These are phyloP conservation scores for Alternaria gansuensis DNA, from an alignment of 2,329 filamentous ascomycete genomes.

Conservation along the genomic window DNA sequence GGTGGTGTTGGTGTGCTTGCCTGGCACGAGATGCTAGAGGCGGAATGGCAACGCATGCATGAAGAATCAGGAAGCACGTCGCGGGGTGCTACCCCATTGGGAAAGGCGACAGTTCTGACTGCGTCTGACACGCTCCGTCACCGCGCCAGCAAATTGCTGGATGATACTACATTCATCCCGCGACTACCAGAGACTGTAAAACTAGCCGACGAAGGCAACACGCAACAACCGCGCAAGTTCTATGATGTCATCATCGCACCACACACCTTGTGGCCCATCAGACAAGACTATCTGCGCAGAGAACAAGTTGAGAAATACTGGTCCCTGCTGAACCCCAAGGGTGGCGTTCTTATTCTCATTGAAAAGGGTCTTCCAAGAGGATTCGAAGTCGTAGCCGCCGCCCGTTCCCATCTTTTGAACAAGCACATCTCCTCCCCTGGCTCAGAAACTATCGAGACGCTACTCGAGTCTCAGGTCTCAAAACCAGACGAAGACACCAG, in stretches of 20 bases:
- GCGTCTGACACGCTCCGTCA: slow-evolving; percentile 78
- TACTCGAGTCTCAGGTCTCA: slow-evolving; percentile 53
- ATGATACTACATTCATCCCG: slow-evolving; percentile 91
- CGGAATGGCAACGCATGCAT: slow-evolving; percentile 80
- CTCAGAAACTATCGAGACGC: slow-evolving; percentile 54
- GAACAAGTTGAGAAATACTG: slow-evolving; percentile 87
- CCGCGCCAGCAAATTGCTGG: slow-evolving; percentile 77
- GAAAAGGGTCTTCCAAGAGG: slow-evolving; percentile 92
- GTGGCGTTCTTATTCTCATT: slow-evolving; percentile 84
- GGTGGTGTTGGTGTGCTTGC: slow-evolving; percentile 77
- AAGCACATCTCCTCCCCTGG: slow-evolving; percentile 74
- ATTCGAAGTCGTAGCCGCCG: slow-evolving; percentile 89
- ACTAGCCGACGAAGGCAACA: slow-evolving; percentile 59
- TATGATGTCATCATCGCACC: slow-evolving; percentile 92
- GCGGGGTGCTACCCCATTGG: slow-evolving; percentile 60
- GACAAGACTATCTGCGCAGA: slow-evolving; percentile 79
- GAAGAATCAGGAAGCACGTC: slow-evolving; percentile 42
- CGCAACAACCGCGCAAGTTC: slow-evolving; percentile 68
- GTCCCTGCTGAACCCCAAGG: slow-evolving; percentile 82
- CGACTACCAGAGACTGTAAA: slow-evolving; percentile 87
- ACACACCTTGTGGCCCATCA: slow-evolving; percentile 78
- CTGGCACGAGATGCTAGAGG: slow-evolving; percentile 78
- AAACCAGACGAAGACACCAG: slow-evolving; percentile 50
- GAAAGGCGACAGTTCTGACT: slow-evolving; percentile 82
- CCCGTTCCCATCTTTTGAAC: slow-evolving; percentile 79